Evolutionary conservation across 129 eudicot genomes (phyloP).

Genomic region (Deinandra increscens): DNA sequence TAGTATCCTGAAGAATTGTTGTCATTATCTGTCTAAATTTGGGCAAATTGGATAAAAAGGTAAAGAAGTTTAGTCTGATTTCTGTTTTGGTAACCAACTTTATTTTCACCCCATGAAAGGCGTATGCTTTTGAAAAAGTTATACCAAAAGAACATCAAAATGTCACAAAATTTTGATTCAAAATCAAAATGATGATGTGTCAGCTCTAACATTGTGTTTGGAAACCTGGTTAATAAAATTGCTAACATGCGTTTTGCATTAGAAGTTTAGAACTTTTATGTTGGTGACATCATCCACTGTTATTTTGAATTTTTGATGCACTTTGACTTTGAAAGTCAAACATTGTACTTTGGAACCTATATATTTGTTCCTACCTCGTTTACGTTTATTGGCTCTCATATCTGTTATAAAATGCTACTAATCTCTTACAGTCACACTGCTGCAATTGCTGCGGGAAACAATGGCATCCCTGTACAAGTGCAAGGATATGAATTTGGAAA

Average conservation of each 20-base stretch:
- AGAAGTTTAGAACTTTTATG: neutral
- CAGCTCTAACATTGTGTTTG: neutral
- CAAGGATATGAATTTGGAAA: conserved; percentile 90
- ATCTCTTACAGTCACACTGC: conserved; percentile 80
- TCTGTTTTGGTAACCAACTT: conserved; percentile 11
- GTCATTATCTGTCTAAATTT: neutral
- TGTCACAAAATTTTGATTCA: neutral
- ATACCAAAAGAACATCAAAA: neutral
- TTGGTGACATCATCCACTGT: neutral
- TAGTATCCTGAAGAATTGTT: neutral
- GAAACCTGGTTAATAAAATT: neutral
- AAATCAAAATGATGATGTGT: conserved; percentile 8
- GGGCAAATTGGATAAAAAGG: neutral
- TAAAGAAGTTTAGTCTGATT: neutral
- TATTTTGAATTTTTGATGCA: neutral
- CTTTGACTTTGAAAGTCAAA: conserved; percentile 13
- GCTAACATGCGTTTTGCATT: neutral
- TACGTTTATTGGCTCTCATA: neutral
- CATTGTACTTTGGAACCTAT: neutral
- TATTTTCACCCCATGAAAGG: conserved; percentile 5
- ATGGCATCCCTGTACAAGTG: conserved; percentile 91
- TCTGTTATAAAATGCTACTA: neutral
- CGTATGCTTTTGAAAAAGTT: neutral
- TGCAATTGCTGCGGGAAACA: conserved; percentile 97
- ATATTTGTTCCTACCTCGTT: too few relatives aligned